Base-by-base conservation (phyloP, 306 rosid species). In the Vigna radiata region DNA sequence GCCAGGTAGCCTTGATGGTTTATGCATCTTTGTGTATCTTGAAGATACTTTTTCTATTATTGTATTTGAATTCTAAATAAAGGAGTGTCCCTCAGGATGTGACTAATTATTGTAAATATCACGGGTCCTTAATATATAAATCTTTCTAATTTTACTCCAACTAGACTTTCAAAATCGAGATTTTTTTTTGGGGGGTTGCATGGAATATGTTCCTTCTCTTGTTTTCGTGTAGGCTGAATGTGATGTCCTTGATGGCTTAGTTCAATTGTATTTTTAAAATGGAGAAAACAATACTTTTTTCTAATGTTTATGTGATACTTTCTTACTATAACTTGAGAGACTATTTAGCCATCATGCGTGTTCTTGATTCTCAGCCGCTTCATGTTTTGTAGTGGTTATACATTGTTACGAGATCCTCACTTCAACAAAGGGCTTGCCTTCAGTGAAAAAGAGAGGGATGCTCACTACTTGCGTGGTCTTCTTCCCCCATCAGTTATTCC, bases 381-480 rank as follows among this genome's bases (percentile, higher is more conserved):
- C 56, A 75, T 86, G 43, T 47, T 55, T 59, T 79, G 56, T 79
- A 96, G 99, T 83, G 99, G 99, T 7, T 92, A 92, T 82, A 86
- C 91, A 27, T 83, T 96, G 83, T 82, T 96, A 90, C 82, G 98
- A 54, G 97, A 93, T 80, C 99, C 99, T 4, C 98, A 90, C 75
- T 95, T 89, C 82, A 96, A 96, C 87, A 96, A 96, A 80, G 99
- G 98, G 84, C 90, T 96, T 76, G 99, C 98, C 48, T 96, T 96
- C 87, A 85, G 81, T 18, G 97, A 91, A 41, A 86, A 84, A 79
- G 99, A 96, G 90, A 88, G 99, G 86, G 99, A 93, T 52, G 97
- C 98, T 7, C 99, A 96, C 77, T 92, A 88, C 87, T 89, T 96
- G 89, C 96, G 97, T 18, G 99, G 99, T 48, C 98, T 96, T 81